Evolutionary conservation across 2,329 filamentous ascomycete species (phyloP), one percentile per base, ranked within the genome.

Genomic region (Phaeosphaeria sp.): DNA sequence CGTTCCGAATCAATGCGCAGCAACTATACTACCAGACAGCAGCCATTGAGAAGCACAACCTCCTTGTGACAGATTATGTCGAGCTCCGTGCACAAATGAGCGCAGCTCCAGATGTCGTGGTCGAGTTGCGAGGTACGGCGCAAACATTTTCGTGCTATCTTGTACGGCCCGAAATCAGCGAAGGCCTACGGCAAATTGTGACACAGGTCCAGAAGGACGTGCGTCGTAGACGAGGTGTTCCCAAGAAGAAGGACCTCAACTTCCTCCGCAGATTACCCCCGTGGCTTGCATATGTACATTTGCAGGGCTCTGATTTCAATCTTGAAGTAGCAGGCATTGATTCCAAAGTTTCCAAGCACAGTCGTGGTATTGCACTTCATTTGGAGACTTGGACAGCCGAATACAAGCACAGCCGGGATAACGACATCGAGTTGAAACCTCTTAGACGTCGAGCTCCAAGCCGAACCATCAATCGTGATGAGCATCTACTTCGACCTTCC

Each of bases 1-100:
- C 91, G 3, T 88, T 96, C 73, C 86, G 95, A 46, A 82, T 98
- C 56, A 89, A 94, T 61, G 91, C 92, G 0, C 93, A 97, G 73
- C 87, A 92, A 63, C 84, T 99, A 1, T 99, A 98, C 76, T 99
- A 99, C 73, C 96, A 97, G 72, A 97, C 93, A 0, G 89, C 90
- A 21, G 86, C 88, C 9, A 91, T 93, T 5, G 87, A 88, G 58
- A 89, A 92, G 51, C 94, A 97, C 71, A 92, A 97, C 69, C 83
- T 99, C 6, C 84, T 98, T 2, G 88, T 93, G 36, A 96, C 91
- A 0, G 94, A 99, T 70, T 91, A 89, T 1, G 86, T 97, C 56
- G 95, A 99, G 69, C 77, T 97, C 55, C 97, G 94, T 70, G 80
- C 91, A 0, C 90, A 97, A 69, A 80, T 98, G 13, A 94, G 87